Conservation (phyloP, 345 rosid genomes). For the Salix exigua region DNA sequence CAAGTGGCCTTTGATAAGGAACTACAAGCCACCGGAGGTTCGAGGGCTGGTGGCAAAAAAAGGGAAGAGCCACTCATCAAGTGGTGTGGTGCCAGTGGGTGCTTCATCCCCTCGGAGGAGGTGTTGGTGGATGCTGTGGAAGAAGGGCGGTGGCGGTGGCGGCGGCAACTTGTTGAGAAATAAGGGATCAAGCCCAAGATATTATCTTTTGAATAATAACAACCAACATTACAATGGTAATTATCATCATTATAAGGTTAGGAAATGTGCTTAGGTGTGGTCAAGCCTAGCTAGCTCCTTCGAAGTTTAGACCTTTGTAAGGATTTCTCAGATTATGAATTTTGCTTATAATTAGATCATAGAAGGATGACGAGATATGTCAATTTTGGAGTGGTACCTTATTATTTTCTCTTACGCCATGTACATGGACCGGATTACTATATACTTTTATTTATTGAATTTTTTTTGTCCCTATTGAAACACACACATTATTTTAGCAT, state of each 20-base stretch:
- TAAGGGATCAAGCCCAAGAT: neutral
- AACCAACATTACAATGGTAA: neutral
- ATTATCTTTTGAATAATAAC: neutral
- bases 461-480: neutral
- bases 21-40: slow-evolving; percentile 66
- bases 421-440: neutral
- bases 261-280: neutral
- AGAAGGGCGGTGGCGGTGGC: neutral
- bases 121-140: neutral
- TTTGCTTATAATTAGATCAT: neutral
- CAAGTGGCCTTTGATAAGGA: slow-evolving; percentile 74
- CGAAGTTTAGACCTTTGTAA: neutral
- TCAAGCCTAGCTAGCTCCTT: neutral
- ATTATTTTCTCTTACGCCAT: neutral
- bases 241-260: neutral
- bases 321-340: neutral
- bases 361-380: neutral
- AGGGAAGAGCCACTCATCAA: neutral
- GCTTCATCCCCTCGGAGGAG: neutral
- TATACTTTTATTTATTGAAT: neutral
- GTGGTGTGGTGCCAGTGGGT: neutral
- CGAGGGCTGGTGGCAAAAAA: slow-evolving; percentile 24
- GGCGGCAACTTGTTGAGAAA: neutral
- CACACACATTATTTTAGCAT: neutral
- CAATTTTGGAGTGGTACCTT: neutral